Base-by-base conservation (phyloP, 768 basidiomycete species). In the Macrolepiota fuliginosa region DNA sequence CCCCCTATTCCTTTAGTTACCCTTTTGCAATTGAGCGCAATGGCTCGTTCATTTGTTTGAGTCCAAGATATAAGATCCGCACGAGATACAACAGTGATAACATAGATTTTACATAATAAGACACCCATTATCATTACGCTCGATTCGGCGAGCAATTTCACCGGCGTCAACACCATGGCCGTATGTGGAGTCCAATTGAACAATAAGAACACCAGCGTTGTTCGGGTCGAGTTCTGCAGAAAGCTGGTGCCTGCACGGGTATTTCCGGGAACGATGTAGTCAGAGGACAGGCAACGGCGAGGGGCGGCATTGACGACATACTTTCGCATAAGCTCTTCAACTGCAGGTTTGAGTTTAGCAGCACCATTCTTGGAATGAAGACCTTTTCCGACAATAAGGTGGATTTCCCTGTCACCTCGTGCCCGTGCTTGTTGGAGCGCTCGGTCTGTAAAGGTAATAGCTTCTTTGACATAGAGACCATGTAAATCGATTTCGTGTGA, bases 401-500 rank as follows among this genome's bases (percentile, higher is more conserved):
- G 81, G 5, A 98, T 70, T 67, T 92, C 83, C 4, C 76, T 65
- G 61, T 89, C 82, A 2, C 90, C 91, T 35, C 81, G 74, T 32
- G 70, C 73, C 58, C 87, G 88, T 13, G 91, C 93, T 36, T 83
- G 75, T 68, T 84, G 75, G 27, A 97, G 82, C 12, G 90, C 88
- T 24, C 72, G 67, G 65, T 98, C 96, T 1, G 85, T 87, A 56
- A 81, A 82, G 46, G 82, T 77, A 52, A 96, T 85, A 22, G 95
- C 93, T 74, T 98, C 96, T 69, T 93, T 94, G 63, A 96, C 95
- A 72, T 92, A 96, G 3, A 98, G 76, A 1, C 94, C 96, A 69
- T 98, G 96, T 24, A 98, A 76, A 73, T 98, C 92, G 49, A 97
- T 77, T 71, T 94, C 91, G 1, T 89, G 91, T 0, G 81, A 81